Conservation (phyloP, 148 eudicot genomes). For the Persicaria maculosa region DNA sequence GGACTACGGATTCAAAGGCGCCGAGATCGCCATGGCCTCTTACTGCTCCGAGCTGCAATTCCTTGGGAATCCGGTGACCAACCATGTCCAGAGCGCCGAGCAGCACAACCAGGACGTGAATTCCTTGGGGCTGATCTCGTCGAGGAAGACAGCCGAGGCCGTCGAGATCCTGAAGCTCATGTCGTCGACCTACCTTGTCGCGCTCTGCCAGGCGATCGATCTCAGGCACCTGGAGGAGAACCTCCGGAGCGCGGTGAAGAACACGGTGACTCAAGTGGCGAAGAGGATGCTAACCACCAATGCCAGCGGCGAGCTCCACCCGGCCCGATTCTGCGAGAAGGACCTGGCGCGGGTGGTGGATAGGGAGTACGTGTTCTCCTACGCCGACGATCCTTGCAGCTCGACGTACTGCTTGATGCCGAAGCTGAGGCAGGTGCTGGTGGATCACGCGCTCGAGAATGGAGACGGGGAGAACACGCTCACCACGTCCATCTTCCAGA, state of each 20-base stretch:
- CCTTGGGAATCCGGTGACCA: conserved; percentile 6
- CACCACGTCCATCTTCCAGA: conserved; percentile 63
- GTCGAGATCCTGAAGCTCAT: conserved; percentile 10
- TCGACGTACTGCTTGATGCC: conserved; percentile 57
- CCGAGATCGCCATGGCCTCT: conserved; percentile 10
- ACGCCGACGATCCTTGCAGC: conserved; percentile 9
- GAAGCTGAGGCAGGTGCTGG: conserved; percentile 16
- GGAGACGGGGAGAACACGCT: conserved; percentile 51
- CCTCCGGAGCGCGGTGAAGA: conserved; percentile 2
- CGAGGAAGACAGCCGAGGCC: conserved; percentile 10
- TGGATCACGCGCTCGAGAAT: conserved; percentile 41
- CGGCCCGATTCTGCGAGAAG: conserved; percentile 7
- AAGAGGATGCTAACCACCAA: conserved; percentile 8
- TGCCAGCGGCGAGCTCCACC: conserved; percentile 9
- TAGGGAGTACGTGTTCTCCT: conserved; percentile 8
- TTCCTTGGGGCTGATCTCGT: conserved; percentile 4
- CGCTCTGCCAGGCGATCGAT: conserved; percentile 7
- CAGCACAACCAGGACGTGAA: conserved; percentile 6
- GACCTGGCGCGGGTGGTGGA: conserved; percentile 5
- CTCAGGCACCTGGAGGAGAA: conserved; percentile 9
- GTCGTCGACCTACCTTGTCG: conserved; percentile 6
- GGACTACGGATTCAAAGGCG: conserved; percentile 11
- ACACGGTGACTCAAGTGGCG: conserved; percentile 8
- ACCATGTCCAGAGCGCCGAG: conserved; percentile 11
- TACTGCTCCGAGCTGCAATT: conserved; percentile 10